Base-by-base conservation (phyloP, 768 basidiomycete genomes). In the Piloderma croceum region DNA sequence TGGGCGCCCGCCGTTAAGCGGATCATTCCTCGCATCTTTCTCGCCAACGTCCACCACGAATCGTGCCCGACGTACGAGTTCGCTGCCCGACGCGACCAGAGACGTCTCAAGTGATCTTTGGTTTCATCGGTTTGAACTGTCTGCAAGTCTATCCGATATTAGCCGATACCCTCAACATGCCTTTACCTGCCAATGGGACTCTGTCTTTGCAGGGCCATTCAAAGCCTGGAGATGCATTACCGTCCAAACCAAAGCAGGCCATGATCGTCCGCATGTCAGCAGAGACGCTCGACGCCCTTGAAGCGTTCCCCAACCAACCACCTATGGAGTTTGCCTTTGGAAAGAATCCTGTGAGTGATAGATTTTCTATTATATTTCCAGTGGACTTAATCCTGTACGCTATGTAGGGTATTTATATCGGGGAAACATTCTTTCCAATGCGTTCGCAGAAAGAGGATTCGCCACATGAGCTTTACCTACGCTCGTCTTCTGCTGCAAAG, bases 231-330 rank as follows among this genome's bases (percentile, higher is more conserved):
- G 79, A 74, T 45, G 64, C 73, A 0, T 54, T 71, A 24, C 74
- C 76, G 24, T 69, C 80, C 3, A 76, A 73, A 44, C 77, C 78
- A 10, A 86, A 84, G 66, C 71, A 73, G 19, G 86, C 85, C 35
- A 79, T 87, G 76, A 65, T 89, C 36, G 73, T 89, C 29, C 79
- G 83, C 42, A 70, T 89, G 73, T 77, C 86, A 4, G 69, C 74
- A 24, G 81, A 85, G 58, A 77, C 81, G 0, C 67, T 88, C 44
- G 78, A 84, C 41, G 80, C 81, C 1, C 73, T 88, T 31, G 73
- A 79, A 31, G 63, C 69, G 0, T 59, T 58, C 21, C 67, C 67
- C 36, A 67, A 67, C 25, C 58, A 67, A 12, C 68, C 70, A 4
- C 58, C 64, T 1, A 59, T 87, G 54, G 63, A 78, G 29, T 73